These are phyloP conservation scores for Naganishia sp. DNA, from an alignment of 1,284 basidiomycete species.

Conservation along the genomic window DNA sequence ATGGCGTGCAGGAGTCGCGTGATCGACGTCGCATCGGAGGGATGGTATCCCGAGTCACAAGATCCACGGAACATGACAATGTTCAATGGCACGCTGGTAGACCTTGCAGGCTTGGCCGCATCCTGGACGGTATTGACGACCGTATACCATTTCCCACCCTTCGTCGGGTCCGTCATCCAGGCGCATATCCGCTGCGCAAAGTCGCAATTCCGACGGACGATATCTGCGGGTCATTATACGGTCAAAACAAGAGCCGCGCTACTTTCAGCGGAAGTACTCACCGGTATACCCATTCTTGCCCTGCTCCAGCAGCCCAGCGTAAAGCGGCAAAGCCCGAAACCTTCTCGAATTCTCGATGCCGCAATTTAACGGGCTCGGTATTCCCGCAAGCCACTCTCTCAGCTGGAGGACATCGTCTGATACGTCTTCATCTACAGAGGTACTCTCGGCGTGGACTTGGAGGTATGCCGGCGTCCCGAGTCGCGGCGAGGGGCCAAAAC, in stretches of 20 bases:
- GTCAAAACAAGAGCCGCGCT: neutral
- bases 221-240: slow-evolving; percentile 37
- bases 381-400: slow-evolving; percentile 24
- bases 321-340: slow-evolving; percentile 58
- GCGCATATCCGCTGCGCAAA: slow-evolving; percentile 53
- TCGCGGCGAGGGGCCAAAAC: slow-evolving; percentile 55
- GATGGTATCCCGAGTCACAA: slow-evolving; percentile 37
- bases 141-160: slow-evolving; percentile 45
- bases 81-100: slow-evolving; percentile 52
- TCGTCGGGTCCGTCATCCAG: slow-evolving; percentile 43
- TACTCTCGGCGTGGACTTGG: slow-evolving; percentile 31
- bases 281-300: slow-evolving; percentile 55
- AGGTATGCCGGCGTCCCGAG: slow-evolving; percentile 55
- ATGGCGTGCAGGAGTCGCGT: slow-evolving; percentile 48
- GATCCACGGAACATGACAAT: slow-evolving; percentile 56
- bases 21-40: slow-evolving; percentile 36
- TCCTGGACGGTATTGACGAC: slow-evolving; percentile 47
- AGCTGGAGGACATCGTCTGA: slow-evolving; percentile 31
- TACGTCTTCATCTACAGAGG: slow-evolving; percentile 6
- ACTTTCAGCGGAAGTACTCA: slow-evolving; percentile 32
- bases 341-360: slow-evolving; percentile 58
- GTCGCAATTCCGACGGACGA: slow-evolving; percentile 54
- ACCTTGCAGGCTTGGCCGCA: slow-evolving; percentile 6
- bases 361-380: slow-evolving; percentile 54
- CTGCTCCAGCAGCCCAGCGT: slow-evolving; percentile 55